phyloP scores from a whole-genome alignment of 2,329 filamentous ascomycete genomes.

The Aspergillus latus region DNA sequence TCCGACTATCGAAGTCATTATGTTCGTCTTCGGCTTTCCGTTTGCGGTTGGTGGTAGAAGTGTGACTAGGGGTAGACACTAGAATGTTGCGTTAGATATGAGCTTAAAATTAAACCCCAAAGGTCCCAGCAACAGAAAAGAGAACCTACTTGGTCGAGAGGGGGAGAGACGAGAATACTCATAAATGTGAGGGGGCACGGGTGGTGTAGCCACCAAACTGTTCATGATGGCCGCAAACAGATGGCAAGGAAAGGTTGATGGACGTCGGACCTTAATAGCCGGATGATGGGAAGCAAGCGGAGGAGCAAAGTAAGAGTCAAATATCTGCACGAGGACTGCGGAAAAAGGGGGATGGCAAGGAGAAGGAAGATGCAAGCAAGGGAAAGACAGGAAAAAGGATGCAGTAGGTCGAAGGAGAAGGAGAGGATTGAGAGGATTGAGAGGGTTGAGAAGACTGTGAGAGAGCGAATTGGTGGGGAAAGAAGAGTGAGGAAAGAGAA shows the following conservation, averaged over 20 bases:
- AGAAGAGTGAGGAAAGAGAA: constrained; percentile 29
- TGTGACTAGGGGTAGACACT: constrained; percentile 43
- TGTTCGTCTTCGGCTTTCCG: constrained; percentile 80
- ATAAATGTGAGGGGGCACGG: constrained; percentile 64
- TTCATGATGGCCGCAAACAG: constrained; percentile 54
- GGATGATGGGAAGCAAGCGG: constrained; percentile 5
- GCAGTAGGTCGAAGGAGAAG: constrained; percentile 13
- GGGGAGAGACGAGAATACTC: constrained; percentile 61
- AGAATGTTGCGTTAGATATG: constrained; percentile 21
- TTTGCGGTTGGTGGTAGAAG: constrained; percentile 60
- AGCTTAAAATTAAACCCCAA: background rate
- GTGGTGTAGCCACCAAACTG: constrained; percentile 58
- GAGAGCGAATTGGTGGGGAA: constrained; percentile 16
- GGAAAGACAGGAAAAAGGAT: constrained; percentile 16
- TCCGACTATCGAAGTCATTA: constrained; percentile 70
- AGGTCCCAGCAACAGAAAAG: constrained; percentile 10
- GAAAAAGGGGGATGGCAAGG: constrained; percentile 11
- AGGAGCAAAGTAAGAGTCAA: constrained; percentile 8
- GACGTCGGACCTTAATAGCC: constrained; percentile 22
- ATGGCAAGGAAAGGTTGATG: constrained; percentile 24
- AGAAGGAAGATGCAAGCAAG: constrained; percentile 13
- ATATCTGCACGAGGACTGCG: constrained; percentile 17
- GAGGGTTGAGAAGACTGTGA: background rate
- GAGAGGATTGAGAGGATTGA: constrained; percentile 6
- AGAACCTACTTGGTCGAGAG: constrained; percentile 56